A percentile compares a stretch with the other conserved stretches of the same genome.
Evolutionary conservation across 352 stramenopile species (phyloP).

Genomic region (Pythium apleroticum): DNA sequence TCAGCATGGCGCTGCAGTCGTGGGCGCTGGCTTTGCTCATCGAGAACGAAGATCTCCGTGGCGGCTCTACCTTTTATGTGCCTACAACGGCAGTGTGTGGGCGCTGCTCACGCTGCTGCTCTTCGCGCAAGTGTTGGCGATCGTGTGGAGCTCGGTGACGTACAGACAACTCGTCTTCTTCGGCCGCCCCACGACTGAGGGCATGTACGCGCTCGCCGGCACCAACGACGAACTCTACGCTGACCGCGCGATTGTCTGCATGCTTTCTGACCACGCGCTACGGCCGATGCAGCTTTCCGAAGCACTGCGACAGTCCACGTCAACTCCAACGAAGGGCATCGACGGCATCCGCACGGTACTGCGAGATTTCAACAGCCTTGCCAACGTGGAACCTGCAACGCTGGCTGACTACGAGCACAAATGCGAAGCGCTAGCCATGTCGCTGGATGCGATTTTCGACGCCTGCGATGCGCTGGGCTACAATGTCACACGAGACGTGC

Average conservation of each 20-base stretch:
- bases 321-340: constrained; percentile 3
- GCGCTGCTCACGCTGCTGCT: constrained; percentile 28
- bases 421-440: constrained; percentile 16
- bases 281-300: constrained; percentile 30
- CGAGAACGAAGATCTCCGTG: background rate
- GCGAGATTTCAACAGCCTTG: constrained; percentile 10
- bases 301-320: constrained; percentile 8
- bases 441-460: constrained; percentile 14
- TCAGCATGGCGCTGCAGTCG: no score
- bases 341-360: constrained; percentile 30
- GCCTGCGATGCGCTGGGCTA: constrained; percentile 26
- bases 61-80: background rate
- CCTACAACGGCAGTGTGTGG: constrained; percentile 21
- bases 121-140: constrained; percentile 32
- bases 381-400: background rate
- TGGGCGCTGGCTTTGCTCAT: background rate
- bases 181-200: background rate
- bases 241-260: constrained; percentile 42
- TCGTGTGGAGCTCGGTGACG: constrained; percentile 24
- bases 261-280: constrained; percentile 19
- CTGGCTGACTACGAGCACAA: constrained; percentile 18
- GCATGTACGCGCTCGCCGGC: constrained; percentile 23
- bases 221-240: constrained; percentile 45
- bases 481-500: constrained; percentile 24
- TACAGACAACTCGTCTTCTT: constrained; percentile 2